Percentiles rank a stretch among this genome's conserved stretches.
Evolutionary conservation across 345 rosid genomes (phyloP).

Genomic region (Clausena lansium): DNA sequence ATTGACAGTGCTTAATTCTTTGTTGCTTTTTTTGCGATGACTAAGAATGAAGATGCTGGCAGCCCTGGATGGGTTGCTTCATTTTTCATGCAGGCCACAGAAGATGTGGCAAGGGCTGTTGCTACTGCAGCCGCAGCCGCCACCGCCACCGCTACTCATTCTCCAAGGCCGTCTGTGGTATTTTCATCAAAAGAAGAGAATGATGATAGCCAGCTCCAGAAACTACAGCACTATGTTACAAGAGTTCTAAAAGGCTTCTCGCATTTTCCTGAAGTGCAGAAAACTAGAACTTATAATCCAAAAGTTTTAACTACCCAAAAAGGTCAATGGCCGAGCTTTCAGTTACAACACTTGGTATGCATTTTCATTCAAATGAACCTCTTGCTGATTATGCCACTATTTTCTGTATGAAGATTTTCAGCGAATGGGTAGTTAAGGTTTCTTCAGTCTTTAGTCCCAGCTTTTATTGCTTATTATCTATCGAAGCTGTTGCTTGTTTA

Average conservation of each 20-base stretch:
- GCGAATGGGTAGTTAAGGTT: neutral
- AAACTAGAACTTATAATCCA: slow-evolving; percentile 62
- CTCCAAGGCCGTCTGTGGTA: slow-evolving; percentile 85
- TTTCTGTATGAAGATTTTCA: neutral
- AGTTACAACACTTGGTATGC: slow-evolving; percentile 81
- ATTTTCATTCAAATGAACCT: slow-evolving; percentile 20
- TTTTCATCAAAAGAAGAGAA: slow-evolving; percentile 69
- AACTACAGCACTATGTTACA: slow-evolving; percentile 61
- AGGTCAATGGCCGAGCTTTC: slow-evolving; percentile 89
- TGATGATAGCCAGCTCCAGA: slow-evolving; percentile 64
- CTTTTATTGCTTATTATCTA: neutral
- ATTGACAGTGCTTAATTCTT: neutral
- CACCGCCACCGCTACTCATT: slow-evolving; percentile 54
- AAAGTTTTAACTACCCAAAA: slow-evolving; percentile 93
- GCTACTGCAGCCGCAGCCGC: slow-evolving; percentile 73
- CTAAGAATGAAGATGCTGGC: slow-evolving; percentile 60
- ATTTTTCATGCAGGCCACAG: slow-evolving; percentile 59
- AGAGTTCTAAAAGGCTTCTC: slow-evolving; percentile 72
- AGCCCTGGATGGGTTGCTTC: slow-evolving; percentile 88
- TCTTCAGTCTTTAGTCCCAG: neutral
- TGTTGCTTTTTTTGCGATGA: slow-evolving; percentile 36
- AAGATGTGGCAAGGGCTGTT: slow-evolving; percentile 79
- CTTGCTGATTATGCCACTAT: neutral
- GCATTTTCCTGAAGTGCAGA: slow-evolving; percentile 51
- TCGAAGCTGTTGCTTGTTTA: neutral